phyloP scores from a whole-genome alignment of 352 stramenopile genomes.

The Phytophthora sansomeana region DNA sequence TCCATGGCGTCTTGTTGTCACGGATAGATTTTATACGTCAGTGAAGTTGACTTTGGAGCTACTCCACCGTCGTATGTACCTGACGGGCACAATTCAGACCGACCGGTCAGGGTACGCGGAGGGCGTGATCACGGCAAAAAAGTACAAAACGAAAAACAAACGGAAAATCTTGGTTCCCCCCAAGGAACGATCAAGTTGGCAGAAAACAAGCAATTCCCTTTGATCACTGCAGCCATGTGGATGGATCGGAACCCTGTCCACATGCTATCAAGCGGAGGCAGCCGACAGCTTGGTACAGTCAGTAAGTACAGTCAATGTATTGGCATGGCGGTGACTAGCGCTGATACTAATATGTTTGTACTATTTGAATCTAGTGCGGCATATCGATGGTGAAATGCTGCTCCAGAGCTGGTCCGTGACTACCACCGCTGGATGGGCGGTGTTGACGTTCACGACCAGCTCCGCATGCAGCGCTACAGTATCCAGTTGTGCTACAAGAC shows the following conservation, averaged over 20 bases:
- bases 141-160: slow-evolving; percentile 6
- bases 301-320: slow-evolving; percentile 4
- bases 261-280: slow-evolving; percentile 5
- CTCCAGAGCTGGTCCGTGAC: slow-evolving; percentile 2
- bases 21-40: slow-evolving; percentile 3
- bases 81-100: slow-evolving; percentile 1
- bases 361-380: slow-evolving; percentile 11
- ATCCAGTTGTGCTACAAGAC: slow-evolving; percentile 19
- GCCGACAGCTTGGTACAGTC: slow-evolving; percentile 1
- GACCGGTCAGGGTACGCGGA: not conserved
- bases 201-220: slow-evolving; percentile 10
- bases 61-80: slow-evolving; percentile 2
- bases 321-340: too few relatives aligned
- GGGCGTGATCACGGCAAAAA: not conserved
- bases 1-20: slow-evolving; percentile 1
- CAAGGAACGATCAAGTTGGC: slow-evolving; percentile 13
- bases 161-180: not conserved
- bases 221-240: slow-evolving; percentile 10
- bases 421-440: slow-evolving; percentile 7
- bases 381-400: slow-evolving; percentile 1
- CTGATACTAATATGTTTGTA: too few relatives aligned
- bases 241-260: slow-evolving; percentile 22
- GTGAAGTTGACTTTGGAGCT: slow-evolving; percentile 2
- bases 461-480: slow-evolving; percentile 15
- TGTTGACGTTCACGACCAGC: too few relatives aligned